Evolutionary conservation across 163 green algal species (phyloP).

Genomic region (Chlamydomonas reinhardtii): DNA sequence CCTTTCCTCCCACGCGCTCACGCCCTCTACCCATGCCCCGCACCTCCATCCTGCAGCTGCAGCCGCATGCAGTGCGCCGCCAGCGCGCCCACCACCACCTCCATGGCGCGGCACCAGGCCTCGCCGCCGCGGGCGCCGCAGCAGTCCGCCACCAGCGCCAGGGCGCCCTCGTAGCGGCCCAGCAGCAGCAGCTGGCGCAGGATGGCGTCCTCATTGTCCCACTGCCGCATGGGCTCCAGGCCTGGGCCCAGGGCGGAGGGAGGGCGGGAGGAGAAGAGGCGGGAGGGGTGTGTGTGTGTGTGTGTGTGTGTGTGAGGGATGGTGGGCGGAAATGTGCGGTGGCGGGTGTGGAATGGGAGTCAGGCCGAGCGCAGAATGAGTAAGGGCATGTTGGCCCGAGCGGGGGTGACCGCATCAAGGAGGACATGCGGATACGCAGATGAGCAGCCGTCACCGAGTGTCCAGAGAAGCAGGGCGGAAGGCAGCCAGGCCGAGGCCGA

Average conservation of each 20-base stretch:
- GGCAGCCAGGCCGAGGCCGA: no score
- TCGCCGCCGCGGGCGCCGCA: not conserved
- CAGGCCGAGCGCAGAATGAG: no score
- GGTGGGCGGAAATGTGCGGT: no score
- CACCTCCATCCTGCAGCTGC: slow-evolving; percentile 56
- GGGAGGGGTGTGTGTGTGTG: no score
- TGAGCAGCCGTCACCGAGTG: no score
- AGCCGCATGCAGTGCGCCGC: slow-evolving; percentile 54
- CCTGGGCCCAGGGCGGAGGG: slow-evolving; percentile 12
- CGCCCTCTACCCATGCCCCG: not conserved
- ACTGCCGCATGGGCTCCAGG: slow-evolving; percentile 46
- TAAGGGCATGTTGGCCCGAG: no score
- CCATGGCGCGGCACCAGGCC: slow-evolving; percentile 56
- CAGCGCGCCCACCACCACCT: slow-evolving; percentile 46
- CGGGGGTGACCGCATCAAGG: no score
- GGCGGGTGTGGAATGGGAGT: no score
- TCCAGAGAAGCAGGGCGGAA: no score
- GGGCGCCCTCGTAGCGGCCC: slow-evolving; percentile 62
- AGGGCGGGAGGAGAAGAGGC: no score
- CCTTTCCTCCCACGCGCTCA: not conserved
- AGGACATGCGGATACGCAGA: no score
- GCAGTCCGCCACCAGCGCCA: slow-evolving; percentile 54
- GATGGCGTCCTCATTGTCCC: slow-evolving; percentile 59
- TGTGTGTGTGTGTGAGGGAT: no score
- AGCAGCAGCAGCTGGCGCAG: slow-evolving; percentile 65